These are phyloP conservation scores for Solanum hybrid DNA, from an alignment of 305 asterid species.

Conservation along the genomic window DNA sequence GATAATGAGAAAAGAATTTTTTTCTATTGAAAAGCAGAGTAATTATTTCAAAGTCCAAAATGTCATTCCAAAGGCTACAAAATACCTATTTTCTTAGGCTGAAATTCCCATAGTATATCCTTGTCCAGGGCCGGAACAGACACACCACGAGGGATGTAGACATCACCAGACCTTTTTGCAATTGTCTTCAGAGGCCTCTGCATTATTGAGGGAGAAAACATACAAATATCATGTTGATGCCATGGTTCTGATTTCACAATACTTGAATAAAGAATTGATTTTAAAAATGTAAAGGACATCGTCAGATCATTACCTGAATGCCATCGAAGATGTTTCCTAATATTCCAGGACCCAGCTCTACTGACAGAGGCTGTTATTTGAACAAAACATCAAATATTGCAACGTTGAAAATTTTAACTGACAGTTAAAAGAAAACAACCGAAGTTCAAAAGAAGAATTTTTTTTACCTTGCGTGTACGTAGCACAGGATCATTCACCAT, in stretches of 20 bases:
- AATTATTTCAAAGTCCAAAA: neutral
- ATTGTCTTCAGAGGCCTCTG: conserved; percentile 98
- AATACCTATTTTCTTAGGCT: conserved; percentile 81
- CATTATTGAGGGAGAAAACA: conserved; percentile 12
- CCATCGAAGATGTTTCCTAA: conserved; percentile 92
- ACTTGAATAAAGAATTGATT: neutral
- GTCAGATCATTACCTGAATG: conserved; percentile 54
- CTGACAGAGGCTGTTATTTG: conserved; percentile 72
- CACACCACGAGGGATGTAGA: conserved; percentile 96
- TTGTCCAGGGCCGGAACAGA: conserved; percentile 97
- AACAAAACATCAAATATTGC: neutral
- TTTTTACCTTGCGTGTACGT: conserved; percentile 82
- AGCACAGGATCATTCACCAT: conserved; percentile 94
- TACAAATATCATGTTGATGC: conserved; percentile 8
- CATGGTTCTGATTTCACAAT: neutral
- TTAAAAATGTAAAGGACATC: neutral
- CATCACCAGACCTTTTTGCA: conserved; percentile 92
- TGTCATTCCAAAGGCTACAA: neutral
- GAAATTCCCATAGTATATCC: conserved; percentile 91
- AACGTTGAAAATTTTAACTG: neutral
- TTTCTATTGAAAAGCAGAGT: neutral
- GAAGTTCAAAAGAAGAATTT: neutral
- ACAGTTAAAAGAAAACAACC: neutral
- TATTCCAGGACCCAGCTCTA: conserved; percentile 93
- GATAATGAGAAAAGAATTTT: neutral